Conservation (phyloP, 2,329 filamentous ascomycete genomes). For the Juglanconis juglandina region DNA sequence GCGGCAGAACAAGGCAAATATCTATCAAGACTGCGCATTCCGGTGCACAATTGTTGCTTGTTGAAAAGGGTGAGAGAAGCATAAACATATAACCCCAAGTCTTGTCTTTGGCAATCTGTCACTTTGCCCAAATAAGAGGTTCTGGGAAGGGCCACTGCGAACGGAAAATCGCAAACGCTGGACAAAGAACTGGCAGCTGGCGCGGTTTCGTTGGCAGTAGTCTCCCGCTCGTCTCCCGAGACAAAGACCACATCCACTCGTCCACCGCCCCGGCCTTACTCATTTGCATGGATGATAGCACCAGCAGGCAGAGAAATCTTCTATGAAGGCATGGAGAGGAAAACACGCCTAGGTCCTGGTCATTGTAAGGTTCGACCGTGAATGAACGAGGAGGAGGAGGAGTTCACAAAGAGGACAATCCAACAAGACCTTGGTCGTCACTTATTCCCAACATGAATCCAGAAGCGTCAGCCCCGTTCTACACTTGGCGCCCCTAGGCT, state of each 20-base stretch:
- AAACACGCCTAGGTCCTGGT: conserved; percentile 13
- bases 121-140: neutral
- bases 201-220: conserved; percentile 28
- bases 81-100: neutral
- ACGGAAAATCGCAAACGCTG: conserved; percentile 30
- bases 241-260: conserved; percentile 25
- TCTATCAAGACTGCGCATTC: conserved; percentile 20
- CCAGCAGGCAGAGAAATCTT: conserved; percentile 4
- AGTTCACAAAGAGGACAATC: conserved; percentile 31
- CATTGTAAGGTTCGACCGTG: conserved; percentile 22
- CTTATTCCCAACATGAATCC: conserved; percentile 18
- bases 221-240: conserved; percentile 43
- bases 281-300: conserved; percentile 20
- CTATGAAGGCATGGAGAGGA: conserved; percentile 24
- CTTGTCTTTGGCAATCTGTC: conserved; percentile 11
- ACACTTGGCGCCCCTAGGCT: conserved; percentile 10
- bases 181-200: conserved; percentile 27
- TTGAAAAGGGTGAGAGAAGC: conserved; percentile 16
- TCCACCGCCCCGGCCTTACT: conserved; percentile 13
- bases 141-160: conserved; percentile 20
- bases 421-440: conserved; percentile 23
- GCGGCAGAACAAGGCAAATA: conserved; percentile 7
- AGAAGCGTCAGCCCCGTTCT: conserved; percentile 4
- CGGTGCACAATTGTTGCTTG: conserved; percentile 24
- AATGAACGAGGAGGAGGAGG: conserved; percentile 14